Evolutionary conservation across 345 rosid species (phyloP).

Genomic region (Cardamine resedifolia): DNA sequence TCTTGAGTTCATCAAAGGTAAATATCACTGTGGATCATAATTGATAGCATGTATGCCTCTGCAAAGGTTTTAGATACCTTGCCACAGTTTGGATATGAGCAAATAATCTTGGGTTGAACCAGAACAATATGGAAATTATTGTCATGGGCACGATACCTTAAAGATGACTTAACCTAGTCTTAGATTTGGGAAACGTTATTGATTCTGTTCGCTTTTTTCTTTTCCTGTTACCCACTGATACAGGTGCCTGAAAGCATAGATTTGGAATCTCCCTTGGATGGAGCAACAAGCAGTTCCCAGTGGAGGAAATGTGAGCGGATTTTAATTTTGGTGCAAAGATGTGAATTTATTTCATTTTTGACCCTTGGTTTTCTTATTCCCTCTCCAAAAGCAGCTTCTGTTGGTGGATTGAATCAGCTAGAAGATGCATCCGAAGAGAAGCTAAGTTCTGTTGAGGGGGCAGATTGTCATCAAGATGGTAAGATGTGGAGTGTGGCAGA

Average conservation of each 20-base stretch:
- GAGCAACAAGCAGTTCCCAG: slow-evolving; percentile 19
- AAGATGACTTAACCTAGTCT: background rate
- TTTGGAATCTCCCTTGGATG: slow-evolving; percentile 5
- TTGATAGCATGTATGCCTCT: background rate
- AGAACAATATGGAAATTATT: background rate
- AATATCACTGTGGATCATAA: background rate
- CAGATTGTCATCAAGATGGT: slow-evolving; percentile 62
- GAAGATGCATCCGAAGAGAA: slow-evolving; percentile 46
- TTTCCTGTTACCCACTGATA: background rate
- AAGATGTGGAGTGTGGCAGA: slow-evolving; percentile 49
- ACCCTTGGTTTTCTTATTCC: background rate
- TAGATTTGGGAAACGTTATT: background rate
- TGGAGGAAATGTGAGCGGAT: slow-evolving; percentile 18
- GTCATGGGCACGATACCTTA: background rate
- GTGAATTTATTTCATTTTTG: background rate
- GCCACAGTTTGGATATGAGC: background rate
- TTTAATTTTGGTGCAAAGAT: background rate
- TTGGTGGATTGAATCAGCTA: slow-evolving; percentile 39
- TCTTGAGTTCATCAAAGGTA: slow-evolving; percentile 23
- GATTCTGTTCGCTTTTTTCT: background rate
- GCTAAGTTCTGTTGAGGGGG: slow-evolving; percentile 41
- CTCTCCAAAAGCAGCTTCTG: slow-evolving; percentile 42
- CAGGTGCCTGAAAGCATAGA: slow-evolving; percentile 29
- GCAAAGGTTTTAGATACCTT: background rate
- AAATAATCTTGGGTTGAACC: background rate